Conservation (phyloP, 1,284 basidiomycete species). For the Ceratobasidium sp. region DNA sequence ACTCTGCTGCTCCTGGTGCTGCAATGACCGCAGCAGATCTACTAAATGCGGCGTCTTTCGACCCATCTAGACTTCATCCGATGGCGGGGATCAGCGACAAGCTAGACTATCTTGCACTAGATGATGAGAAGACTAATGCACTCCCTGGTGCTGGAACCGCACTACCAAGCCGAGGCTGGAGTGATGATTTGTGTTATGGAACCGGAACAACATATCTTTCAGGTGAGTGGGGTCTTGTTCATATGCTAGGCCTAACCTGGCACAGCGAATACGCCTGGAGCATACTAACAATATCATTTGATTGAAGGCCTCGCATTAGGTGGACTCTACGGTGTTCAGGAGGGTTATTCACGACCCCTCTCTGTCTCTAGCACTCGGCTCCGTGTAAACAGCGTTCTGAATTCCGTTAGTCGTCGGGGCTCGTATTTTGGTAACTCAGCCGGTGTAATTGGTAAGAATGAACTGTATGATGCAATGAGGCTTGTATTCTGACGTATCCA, state of each 20-base stretch:
- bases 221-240: too few relatives aligned
- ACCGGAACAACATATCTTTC: slow-evolving; percentile 98
- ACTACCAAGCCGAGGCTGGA: slow-evolving; percentile 94
- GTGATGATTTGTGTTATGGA: slow-evolving; percentile 98
- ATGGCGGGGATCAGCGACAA: slow-evolving; percentile 85
- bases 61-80: slow-evolving; percentile 88
- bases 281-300: slow-evolving; percentile 50
- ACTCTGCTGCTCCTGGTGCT: slow-evolving; percentile 53
- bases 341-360: slow-evolving; percentile 86
- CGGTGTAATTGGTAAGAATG: slow-evolving; percentile 83
- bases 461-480: not conserved
- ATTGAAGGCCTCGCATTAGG: slow-evolving; percentile 86
- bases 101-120: slow-evolving; percentile 88
- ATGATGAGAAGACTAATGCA: slow-evolving; percentile 90
- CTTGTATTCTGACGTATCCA: not conserved
- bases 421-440: slow-evolving; percentile 98
- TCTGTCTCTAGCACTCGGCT: slow-evolving; percentile 82
- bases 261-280: not conserved
- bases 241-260: too few relatives aligned
- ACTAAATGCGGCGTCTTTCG: slow-evolving; percentile 75
- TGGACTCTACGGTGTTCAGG: slow-evolving; percentile 93
- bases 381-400: slow-evolving; percentile 95
- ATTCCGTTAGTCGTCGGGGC: slow-evolving; percentile 94
- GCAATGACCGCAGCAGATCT: slow-evolving; percentile 79
- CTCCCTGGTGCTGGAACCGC: slow-evolving; percentile 84